Evolutionary conservation across 2,329 filamentous ascomycete genomes (phyloP), one percentile per base, ranked within the genome.

Genomic region (Conoideocrella luteorostrata): DNA sequence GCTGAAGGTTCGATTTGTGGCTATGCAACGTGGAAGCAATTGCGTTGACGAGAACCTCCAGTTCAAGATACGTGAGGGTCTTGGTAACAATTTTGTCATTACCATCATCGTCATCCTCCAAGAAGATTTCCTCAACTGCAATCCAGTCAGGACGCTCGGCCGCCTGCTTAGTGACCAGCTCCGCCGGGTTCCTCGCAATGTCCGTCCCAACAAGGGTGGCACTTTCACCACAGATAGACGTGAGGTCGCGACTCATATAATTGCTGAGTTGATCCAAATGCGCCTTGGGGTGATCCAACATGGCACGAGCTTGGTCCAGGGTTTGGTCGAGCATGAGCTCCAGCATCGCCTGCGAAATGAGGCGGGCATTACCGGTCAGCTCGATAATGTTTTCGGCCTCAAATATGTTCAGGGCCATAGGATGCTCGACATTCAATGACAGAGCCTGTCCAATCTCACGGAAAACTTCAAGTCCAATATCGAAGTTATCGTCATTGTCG

Each of bases 41-140:
- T 48, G 64, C 66, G 50, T 82, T 81, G 7, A 71, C 73, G 50
- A 72, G 69, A 3, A 65, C 56, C 51, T 84, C 64, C 6, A 84
- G 64, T 48, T 82, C 60, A n/a, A 55, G 52, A 49, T 82, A 84
- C 4, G 72, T 78, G 77, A 78, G 82, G n/a, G 50, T 61, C 38
- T 69, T 72, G n/a, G 56, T 56, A 22, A 68, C 56, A 3, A 56
- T 48, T 13, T 41, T 21, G 2, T 63, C 62, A 4, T 61, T 67
- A 13, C 67, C 69, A 50, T 22, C 34, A 4, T 21, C 20, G 12
- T 4, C 3, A 4, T 36, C 34, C 23, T 36, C 5, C 9, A 82
- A 36, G 7, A 23, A 12, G n/a, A 54, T 36, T 39, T 54, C 83
- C 53, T 84, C 78, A 10, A 82, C 68, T 1, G 80, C 80, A 24